Base-by-base conservation (phyloP, 805 yeast genomes). In the Ogataea nonfermentans region DNA sequence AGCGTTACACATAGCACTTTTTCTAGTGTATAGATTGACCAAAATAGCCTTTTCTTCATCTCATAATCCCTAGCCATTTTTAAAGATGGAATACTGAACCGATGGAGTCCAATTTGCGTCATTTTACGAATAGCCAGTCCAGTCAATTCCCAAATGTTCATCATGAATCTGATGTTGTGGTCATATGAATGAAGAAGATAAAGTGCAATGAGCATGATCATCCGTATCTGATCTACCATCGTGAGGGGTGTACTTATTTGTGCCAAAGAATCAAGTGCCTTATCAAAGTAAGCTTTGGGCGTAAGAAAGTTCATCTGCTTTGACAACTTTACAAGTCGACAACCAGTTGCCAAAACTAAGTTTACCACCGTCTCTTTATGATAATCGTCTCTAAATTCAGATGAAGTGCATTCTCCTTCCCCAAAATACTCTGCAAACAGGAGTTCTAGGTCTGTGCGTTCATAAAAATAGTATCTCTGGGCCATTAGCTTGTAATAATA, bases 11-110 rank as follows among this genome's bases (percentile, higher is more conserved):
- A 46, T n/a, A 46, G 28, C n/a, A 48, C 42, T 26, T 41, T 46
- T n/a, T 48, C 52, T 29, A 48, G 40, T 6, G 46, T 34, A 32
- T 48, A 48, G n/a, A 46, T 42, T 2, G 52, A 48, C 52, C 52
- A 48, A 26, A 48, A 48, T 9, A 48, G 28, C 24, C 52, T 19
- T 26, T 46, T 45, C 29, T 25, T 31, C 6, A 27, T 24, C 24
- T 43, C 47, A 23, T 43, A 43, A 6, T 40, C 41, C 16, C 35
- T 39, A 3, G 49, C 37, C 1, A 17, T 37, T 16, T 24, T 23
- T 6, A 38, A 26, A 8, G 42, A 13, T 6, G 52, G 52, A 9
- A 45, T 24, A 9, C 17, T 20, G 27, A 39, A 47, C 13, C 49
- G 41, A 19, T 45, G 44, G 13, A 46, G 22, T 3, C 52, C 52